phyloP scores from a whole-genome alignment of 2,329 filamentous ascomycete genomes.

The Colletotrichum lini region DNA sequence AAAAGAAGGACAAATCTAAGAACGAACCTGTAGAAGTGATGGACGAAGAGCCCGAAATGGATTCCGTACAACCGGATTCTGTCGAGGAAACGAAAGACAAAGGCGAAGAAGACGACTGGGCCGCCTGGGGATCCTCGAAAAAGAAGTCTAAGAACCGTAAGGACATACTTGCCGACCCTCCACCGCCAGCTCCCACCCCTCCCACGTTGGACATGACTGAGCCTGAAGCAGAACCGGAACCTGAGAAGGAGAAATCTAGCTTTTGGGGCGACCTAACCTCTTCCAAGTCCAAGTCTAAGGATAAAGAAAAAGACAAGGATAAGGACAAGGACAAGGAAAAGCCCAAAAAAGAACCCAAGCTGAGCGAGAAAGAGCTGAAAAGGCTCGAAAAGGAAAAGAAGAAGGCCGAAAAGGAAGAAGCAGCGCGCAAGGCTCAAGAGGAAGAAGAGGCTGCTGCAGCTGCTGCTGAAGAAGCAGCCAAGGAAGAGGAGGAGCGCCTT shows the following conservation, averaged over 20 bases:
- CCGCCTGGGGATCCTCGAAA: constrained; percentile 58
- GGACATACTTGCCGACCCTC: constrained; percentile 57
- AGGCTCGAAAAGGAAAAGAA: constrained; percentile 66
- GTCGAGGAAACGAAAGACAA: constrained; percentile 61
- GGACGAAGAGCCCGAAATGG: constrained; percentile 59
- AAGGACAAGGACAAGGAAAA: constrained; percentile 61
- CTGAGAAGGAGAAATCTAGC: constrained; percentile 46
- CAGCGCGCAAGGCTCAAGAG: constrained; percentile 59
- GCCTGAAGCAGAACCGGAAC: constrained; percentile 54
- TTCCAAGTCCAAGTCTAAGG: constrained; percentile 59
- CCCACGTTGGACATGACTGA: constrained; percentile 63
- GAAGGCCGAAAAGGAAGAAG: constrained; percentile 58
- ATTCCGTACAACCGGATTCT: constrained; percentile 62
- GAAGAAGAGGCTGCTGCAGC: constrained; percentile 50
- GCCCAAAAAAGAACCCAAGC: constrained; percentile 59
- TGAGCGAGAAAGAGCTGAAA: constrained; percentile 65
- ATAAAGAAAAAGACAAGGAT: constrained; percentile 50
- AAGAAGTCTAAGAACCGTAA: constrained; percentile 60
- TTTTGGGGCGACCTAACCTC: constrained; percentile 54
- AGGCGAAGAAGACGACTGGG: constrained; percentile 60
- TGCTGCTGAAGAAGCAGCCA: constrained; percentile 46
- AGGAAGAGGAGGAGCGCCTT: constrained; percentile 51
- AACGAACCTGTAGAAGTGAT: constrained; percentile 65
- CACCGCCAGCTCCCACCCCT: constrained; percentile 64
- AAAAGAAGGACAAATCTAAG: constrained; percentile 67